Percentiles rank a stretch among this genome's conserved stretches.
Evolutionary conservation across 306 rosid species (phyloP).

Genomic region (Glycine latifolia): DNA sequence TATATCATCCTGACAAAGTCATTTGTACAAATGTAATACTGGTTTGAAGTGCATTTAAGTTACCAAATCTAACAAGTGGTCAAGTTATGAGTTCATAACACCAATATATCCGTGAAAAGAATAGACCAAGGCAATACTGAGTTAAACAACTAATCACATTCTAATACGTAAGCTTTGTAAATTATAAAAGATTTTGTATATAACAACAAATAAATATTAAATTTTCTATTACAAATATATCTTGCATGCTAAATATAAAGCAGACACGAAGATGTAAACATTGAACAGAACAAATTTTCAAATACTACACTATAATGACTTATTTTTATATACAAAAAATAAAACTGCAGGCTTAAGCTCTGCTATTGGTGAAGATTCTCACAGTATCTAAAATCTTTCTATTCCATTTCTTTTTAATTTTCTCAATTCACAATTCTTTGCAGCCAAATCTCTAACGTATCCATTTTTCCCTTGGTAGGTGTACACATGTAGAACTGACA

Average conservation of each 20-base stretch:
- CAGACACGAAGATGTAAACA: slow-evolving; percentile 16
- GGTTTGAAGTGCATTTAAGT: too few species aligned
- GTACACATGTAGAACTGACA: slow-evolving; percentile 33
- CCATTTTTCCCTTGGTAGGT: too few species aligned
- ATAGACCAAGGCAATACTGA: too few species aligned
- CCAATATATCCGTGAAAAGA: too few species aligned
- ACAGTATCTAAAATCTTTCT: slow-evolving; percentile 24
- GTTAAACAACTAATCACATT: too few species aligned
- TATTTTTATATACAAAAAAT: slow-evolving; percentile 46
- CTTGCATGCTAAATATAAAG: not conserved
- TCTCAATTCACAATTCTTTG: slow-evolving; percentile 35
- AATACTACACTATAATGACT: slow-evolving; percentile 25
- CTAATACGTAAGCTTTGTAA: too few species aligned
- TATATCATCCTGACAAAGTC: too few species aligned
- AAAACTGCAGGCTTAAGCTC: slow-evolving; percentile 38
- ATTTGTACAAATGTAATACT: too few species aligned
- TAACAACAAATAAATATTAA: not conserved
- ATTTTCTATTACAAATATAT: slow-evolving; percentile 29
- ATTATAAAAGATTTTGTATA: too few species aligned
- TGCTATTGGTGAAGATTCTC: slow-evolving; percentile 29
- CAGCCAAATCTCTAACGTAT: slow-evolving; percentile 7
- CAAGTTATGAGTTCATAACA: too few species aligned
- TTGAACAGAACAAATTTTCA: slow-evolving; percentile 25
- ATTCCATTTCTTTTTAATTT: not conserved
- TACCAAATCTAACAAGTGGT: too few species aligned